These are phyloP conservation scores for Litsea cubeba DNA, from an alignment of 164 flowering plant genomes.

Conservation along the genomic window DNA sequence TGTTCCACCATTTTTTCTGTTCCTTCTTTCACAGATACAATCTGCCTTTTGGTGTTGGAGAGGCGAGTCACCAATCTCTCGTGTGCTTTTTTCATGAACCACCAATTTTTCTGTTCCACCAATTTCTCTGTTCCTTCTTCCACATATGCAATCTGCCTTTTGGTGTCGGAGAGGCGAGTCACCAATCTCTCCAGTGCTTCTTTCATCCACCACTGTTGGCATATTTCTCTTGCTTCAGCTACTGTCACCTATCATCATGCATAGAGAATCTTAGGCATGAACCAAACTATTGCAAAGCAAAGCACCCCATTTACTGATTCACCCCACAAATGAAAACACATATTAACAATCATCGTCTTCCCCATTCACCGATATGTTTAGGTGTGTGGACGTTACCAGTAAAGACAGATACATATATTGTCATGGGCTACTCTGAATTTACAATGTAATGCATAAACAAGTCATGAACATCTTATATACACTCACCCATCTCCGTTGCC, in stretches of 20 bases:
- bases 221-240: slow-evolving; percentile 35
- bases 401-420: no score
- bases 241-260: slow-evolving; percentile 37
- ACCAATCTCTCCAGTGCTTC: slow-evolving; percentile 36
- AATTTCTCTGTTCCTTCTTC: neutral
- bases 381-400: no score
- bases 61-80: slow-evolving; percentile 19
- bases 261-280: no score
- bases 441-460: no score
- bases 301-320: no score
- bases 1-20: neutral
- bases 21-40: neutral
- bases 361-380: no score
- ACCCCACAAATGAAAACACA: no score
- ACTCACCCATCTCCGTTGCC: slow-evolving; percentile 68
- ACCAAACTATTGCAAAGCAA: no score
- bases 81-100: slow-evolving; percentile 41
- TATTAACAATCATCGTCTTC: no score
- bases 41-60: neutral
- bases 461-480: neutral
- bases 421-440: no score
- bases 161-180: neutral
- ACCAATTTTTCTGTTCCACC: slow-evolving; percentile 19
- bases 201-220: slow-evolving; percentile 41
- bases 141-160: neutral